Evolutionary conservation across 495 filamentous ascomycete species (phyloP).

Genomic region (Penicillium salamii): DNA sequence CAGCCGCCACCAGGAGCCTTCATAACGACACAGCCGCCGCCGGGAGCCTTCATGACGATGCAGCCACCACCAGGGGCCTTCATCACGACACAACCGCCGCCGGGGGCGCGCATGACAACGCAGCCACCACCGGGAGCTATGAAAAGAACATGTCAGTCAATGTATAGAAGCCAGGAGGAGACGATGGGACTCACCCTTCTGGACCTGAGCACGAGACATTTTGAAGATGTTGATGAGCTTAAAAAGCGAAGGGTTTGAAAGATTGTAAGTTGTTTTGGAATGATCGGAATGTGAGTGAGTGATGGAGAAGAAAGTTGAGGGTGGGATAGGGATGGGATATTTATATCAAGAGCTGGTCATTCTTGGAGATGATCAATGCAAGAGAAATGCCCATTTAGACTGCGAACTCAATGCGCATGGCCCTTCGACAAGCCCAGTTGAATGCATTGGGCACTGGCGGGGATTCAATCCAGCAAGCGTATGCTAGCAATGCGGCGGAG

Average conservation of each 20-base stretch:
- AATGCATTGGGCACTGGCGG: background rate
- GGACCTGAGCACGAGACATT: constrained; percentile 34
- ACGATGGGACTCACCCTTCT: constrained; percentile 30
- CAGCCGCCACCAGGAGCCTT: constrained; percentile 6
- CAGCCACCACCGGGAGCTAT: constrained; percentile 40
- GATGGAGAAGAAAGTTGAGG: constrained; percentile 13
- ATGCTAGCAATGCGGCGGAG: background rate
- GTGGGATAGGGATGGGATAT: background rate
- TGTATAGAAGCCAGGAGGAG: background rate
- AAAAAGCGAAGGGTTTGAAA: constrained; percentile 26
- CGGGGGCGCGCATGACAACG: constrained; percentile 29
- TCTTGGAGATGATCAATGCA: background rate
- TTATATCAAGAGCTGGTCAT: constrained; percentile 7
- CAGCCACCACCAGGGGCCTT: background rate
- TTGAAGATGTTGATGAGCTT: constrained; percentile 25
- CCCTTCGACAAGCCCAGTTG: background rate
- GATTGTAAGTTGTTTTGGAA: constrained; percentile 12
- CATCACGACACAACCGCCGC: constrained; percentile 4
- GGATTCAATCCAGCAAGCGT: background rate
- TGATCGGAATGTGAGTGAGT: constrained; percentile 13
- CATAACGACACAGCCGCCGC: constrained; percentile 4
- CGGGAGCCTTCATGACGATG: constrained; percentile 1
- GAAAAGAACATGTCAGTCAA: constrained; percentile 15
- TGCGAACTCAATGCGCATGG: constrained; percentile 1
- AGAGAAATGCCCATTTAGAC: background rate